Evolutionary conservation across 257 asterid genomes (phyloP), one percentile per base, ranked within the genome.

Genomic region (Forsythia suspensa): DNA sequence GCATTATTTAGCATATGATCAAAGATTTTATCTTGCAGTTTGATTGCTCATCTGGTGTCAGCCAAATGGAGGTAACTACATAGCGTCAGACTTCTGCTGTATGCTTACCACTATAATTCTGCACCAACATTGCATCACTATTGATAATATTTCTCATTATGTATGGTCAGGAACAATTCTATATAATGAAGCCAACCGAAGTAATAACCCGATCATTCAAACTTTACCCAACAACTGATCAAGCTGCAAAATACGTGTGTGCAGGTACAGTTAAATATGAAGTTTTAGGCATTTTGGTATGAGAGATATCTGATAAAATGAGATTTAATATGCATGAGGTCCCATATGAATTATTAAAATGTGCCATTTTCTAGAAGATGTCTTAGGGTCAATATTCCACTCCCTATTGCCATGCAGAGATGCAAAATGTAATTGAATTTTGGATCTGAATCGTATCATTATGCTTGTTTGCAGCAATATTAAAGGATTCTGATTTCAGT

Each of bases 181-280:
- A 89, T 85, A 95, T 92, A 68, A 93, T 93, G 99, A 93, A 95
- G 92, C 97, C 97, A 24, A 77, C 90, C 6, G 99, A 95, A 88
- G 90, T 82, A 48, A 71, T 76, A 20, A 91, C 87, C 70, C 85
- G 97, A 81, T 91, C 96, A 71, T 95, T 95, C 89, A 95, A 93
- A 88, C 77, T 95, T 82, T 92, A 91, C 83, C 97, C 98, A 42
- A 84, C 98, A 80, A 91, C 92, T 68, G 98, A 96, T 86, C 96
- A 90, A 88, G 99, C 97, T 84, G 92, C 96, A 80, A 90, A 88
- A 88, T 94, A 96, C 78, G 89, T 86, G 8, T 96, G 99, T 71
- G 44, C 95, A 86, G 98, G 97, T 96, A 80, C 63, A 34, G 11
- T 39, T 9, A 9, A 71, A 42, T 52, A 71, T 76, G 52, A n/a